phyloP scores from a whole-genome alignment of 805 yeast genomes.

The Candida oleophila region DNA sequence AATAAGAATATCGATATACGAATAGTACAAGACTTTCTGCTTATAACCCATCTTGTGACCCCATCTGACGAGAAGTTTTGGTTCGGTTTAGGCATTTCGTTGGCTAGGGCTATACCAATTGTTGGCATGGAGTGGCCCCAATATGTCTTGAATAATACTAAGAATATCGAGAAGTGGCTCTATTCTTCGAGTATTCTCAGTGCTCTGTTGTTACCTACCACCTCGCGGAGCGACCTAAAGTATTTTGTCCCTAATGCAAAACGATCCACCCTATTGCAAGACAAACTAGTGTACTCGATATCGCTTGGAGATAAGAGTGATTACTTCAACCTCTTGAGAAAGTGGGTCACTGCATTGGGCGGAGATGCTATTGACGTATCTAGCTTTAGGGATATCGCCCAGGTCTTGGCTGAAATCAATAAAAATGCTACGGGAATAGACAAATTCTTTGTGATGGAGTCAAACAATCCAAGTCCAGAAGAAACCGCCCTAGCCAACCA shows the following conservation, averaged over 20 bases:
- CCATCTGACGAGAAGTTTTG: slow-evolving; percentile 4
- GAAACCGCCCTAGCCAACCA: not conserved
- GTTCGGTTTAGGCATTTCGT: slow-evolving; percentile 14
- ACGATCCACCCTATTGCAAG: slow-evolving; percentile 16
- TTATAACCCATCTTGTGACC: slow-evolving; percentile 3
- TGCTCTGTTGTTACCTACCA: slow-evolving; percentile 13
- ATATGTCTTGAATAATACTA: slow-evolving; percentile 9
- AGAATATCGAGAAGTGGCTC: slow-evolving; percentile 20
- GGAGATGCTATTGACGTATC: slow-evolving; percentile 5
- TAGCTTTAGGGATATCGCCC: not conserved
- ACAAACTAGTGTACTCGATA: slow-evolving; percentile 4
- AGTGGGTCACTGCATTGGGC: slow-evolving; percentile 17
- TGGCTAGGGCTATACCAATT: slow-evolving; percentile 30
- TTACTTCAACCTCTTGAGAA: slow-evolving; percentile 4
- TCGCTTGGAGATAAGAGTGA: not conserved
- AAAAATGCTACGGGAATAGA: not conserved
- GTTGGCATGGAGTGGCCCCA: slow-evolving; percentile 24
- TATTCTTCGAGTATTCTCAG: slow-evolving; percentile 11
- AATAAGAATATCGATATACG: slow-evolving; percentile 3
- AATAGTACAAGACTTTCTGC: slow-evolving; percentile 5
- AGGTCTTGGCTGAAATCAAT: not conserved
- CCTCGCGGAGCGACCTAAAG: slow-evolving; percentile 1
- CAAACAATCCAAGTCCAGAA: not conserved
- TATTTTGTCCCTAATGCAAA: slow-evolving; percentile 13
- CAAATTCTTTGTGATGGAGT: not conserved